Conservation (phyloP, 164 flowering plant species). For the Aristolochia californica region DNA sequence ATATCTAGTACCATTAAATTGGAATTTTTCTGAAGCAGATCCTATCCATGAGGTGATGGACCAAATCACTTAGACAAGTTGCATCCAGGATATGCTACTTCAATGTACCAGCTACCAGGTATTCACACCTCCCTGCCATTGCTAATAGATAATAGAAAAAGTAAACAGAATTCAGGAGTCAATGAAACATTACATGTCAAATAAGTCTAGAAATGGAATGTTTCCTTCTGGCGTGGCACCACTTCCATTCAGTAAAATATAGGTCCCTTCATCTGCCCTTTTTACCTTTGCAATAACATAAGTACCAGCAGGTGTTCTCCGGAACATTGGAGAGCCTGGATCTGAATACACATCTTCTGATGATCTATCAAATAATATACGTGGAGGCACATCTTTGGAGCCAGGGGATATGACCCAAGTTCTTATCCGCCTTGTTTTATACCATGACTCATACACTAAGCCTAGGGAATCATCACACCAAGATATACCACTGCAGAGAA, state of each 20-base stretch:
- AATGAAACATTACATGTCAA: slow-evolving; percentile 67
- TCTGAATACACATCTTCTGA: slow-evolving; percentile 98
- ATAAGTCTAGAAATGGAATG: slow-evolving; percentile 88
- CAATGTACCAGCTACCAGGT: too few relatives aligned
- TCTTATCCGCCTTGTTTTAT: slow-evolving; percentile 71
- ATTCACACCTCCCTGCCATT: too few relatives aligned
- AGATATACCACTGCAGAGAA: slow-evolving; percentile 59
- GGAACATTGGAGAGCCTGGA: slow-evolving; percentile 93
- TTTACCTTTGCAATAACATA: slow-evolving; percentile 79
- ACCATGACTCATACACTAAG: slow-evolving; percentile 94
- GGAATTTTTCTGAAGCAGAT: too few relatives aligned
- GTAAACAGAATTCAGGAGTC: too few relatives aligned
- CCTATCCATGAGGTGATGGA: too few relatives aligned
- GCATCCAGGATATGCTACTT: too few relatives aligned
- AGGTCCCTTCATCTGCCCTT: slow-evolving; percentile 64
- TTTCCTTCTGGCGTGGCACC: slow-evolving; percentile 98
- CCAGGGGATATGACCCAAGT: slow-evolving; percentile 94
- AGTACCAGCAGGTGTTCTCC: slow-evolving; percentile 76
- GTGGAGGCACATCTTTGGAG: slow-evolving; percentile 43
- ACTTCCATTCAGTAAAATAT: slow-evolving; percentile 69
- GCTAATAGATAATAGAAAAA: too few relatives aligned
- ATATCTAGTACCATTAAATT: too few relatives aligned
- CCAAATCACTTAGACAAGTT: too few relatives aligned
- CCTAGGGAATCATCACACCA: slow-evolving; percentile 97
- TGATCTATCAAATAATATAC: slow-evolving; percentile 90